Evolutionary conservation across 805 yeast genomes (phyloP).

Genomic region (Metschnikowia drakensbergensis): DNA sequence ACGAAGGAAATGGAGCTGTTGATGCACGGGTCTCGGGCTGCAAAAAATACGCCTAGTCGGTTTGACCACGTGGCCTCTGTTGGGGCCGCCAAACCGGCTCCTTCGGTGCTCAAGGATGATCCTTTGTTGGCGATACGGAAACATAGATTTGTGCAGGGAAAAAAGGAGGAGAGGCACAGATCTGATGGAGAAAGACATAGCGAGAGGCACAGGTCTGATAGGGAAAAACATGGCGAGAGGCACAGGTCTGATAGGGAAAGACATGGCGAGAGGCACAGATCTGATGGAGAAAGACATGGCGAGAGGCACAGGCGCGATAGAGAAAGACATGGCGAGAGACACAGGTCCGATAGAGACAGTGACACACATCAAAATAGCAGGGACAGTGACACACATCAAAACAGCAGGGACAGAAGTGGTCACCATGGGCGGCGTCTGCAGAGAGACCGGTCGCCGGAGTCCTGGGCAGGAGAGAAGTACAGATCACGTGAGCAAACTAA

Average conservation of each 20-base stretch:
- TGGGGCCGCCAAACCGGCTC: constrained; percentile 21
- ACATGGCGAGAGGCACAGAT: background rate
- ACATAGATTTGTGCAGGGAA: constrained; percentile 3
- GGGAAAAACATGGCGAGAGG: background rate
- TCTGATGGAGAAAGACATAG: background rate
- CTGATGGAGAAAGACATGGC: background rate
- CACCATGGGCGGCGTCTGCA: constrained; percentile 1
- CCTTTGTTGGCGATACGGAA: constrained; percentile 46
- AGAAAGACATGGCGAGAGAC: background rate
- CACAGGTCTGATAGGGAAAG: background rate
- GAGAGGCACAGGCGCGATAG: background rate
- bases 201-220: background rate
- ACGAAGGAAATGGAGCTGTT: constrained; percentile 46
- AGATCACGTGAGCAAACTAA: background rate
- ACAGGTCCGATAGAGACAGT: background rate
- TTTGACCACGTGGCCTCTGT: constrained; percentile 23
- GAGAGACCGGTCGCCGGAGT: background rate
- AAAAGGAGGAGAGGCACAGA: background rate
- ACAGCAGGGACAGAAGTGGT: background rate
- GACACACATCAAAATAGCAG: background rate
- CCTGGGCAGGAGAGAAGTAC: background rate
- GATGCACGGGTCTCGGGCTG: constrained; percentile 48
- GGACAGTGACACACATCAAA: background rate
- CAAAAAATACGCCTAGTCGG: constrained; percentile 29
- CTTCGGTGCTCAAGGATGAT: constrained; percentile 36